Evolutionary conservation across 306 rosid genomes (phyloP), one percentile per base, ranked within the genome.

Genomic region (Echinosophora koreensis): DNA sequence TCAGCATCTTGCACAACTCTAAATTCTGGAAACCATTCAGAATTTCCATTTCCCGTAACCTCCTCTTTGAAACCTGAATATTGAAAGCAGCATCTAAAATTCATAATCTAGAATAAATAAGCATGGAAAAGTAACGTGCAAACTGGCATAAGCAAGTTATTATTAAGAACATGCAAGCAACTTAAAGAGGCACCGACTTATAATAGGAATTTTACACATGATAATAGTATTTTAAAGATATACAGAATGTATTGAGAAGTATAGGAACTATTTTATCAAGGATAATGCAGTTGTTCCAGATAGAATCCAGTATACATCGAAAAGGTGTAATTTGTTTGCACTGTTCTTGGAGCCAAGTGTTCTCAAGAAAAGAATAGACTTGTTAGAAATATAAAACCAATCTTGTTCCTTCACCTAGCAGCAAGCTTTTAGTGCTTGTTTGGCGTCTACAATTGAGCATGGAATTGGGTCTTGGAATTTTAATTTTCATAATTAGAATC

Each of bases 1-100:
- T 94, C 98, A 60, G 97, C 97, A 87, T 94, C 98, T 84, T 94
- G 97, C 59, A 94, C 95, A 54, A 92, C 89, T 55, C 93, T 87
- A 71, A 92, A 94, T 72, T 94, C 97, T 1, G 83, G 90, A 85
- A 83, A 85, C 79, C 77, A 78, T 35, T 89, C 89, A 64, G 37
- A 44, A 49, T 61, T 81, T 50, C 82, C 75, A 66, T 14, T 61
- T 79, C 97, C 97, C 2, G 85, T 69, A 50, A 94, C 77, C 84
- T 94, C 98, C 5, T 92, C 97, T 64, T 92, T 94, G 89, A 94
- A 94, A 56, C 98, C 97, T 94, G 87, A 69, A 86, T 49, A 73
- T 71, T 51, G 59, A 38, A 35, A 59, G 61, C 50, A 16, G 64
- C 71, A 57, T 10, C 37, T 47, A 16, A 14, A 39, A 51, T 50